Evolutionary conservation across 2,329 filamentous ascomycete genomes (phyloP), one percentile per base, ranked within the genome.

Genomic region (Cyanodermella asteris): DNA sequence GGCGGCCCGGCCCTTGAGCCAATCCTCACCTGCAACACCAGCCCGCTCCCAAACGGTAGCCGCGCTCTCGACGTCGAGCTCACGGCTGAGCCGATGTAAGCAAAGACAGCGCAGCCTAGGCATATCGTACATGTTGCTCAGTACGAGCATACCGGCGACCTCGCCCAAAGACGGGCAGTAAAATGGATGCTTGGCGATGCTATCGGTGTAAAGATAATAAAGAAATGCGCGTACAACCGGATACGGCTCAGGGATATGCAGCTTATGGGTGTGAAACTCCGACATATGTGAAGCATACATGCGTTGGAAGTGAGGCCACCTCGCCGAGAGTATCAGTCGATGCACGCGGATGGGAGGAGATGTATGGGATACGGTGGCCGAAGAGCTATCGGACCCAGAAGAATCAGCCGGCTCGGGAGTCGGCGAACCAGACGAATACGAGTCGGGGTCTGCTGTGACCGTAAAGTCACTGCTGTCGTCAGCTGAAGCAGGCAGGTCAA

Each of bases 121-220:
- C 54, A 97, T 90, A 43, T 93, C 84, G 52, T 97, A 97, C 23
- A 94, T 77, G 46, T 94, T 93, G 21, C 81, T 81, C 77, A 97
- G 90, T 34, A 97, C 84, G 3, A 97, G 62, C 47, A 97, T 68
- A 6, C 87, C 84, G 1, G 87, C 84, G 9, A 94, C 81, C 37
- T 93, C 82, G 16, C 72, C 67, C 12, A 93, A 64, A 6, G 51
- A 57, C 1, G 64, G 57, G 23, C 64, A 65, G 32, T 58, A 57
- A 24, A 72, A 63, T 0, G 66, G 64, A 29, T 56, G 52, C n/a
- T 46, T 49, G 3, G 50, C 46, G 36, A 97, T 93, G 37, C 73
- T 84, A 47, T 97, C 87, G 0, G 87, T 93, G 49, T 97, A 97
- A 1, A 97, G 64, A 42, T 93, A 97, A 50, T 87, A 84, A 15